Percentiles rank a stretch among this genome's conserved stretches.
Conservation (phyloP, 345 rosid species). For the Ceriops decandra region DNA sequence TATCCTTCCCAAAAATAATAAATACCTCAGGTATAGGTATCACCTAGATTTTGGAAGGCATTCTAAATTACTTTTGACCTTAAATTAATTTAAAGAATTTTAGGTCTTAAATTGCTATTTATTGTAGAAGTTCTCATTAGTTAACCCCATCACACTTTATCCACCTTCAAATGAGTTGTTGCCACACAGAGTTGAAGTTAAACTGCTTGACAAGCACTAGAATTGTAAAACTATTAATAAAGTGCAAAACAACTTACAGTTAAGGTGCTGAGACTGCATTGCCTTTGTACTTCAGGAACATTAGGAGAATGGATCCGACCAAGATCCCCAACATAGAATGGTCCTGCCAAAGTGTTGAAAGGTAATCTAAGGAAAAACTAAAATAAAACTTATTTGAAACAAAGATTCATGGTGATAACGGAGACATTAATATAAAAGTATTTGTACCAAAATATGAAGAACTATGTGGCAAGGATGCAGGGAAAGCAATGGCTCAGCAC, state of each 20-base stretch:
- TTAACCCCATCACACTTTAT: too few species aligned
- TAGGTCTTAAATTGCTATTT: too few species aligned
- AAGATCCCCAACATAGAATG: slow-evolving; percentile 51
- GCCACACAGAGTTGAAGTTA: not conserved
- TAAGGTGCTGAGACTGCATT: slow-evolving; percentile 22
- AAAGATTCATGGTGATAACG: not conserved
- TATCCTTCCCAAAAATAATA: too few species aligned
- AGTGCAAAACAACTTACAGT: slow-evolving; percentile 48
- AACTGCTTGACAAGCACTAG: not conserved
- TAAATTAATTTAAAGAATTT: too few species aligned
- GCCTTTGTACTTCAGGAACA: slow-evolving; percentile 44
- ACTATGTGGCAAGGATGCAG: not conserved
- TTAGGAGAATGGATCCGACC: slow-evolving; percentile 41
- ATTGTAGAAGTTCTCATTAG: too few species aligned
- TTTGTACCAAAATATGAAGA: not conserved
- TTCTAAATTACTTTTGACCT: too few species aligned
- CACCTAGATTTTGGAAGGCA: too few species aligned
- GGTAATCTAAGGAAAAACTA: slow-evolving; percentile 2
- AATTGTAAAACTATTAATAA: not conserved
- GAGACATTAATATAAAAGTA: slow-evolving; percentile 1
- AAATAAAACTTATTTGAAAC: not conserved
- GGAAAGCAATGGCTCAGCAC: not conserved
- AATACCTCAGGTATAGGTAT: too few species aligned
- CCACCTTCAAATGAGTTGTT: not conserved
- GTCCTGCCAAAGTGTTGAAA: slow-evolving; percentile 42